Evolutionary conservation across 306 rosid species (phyloP).

Genomic region (Cyamopsis tetragonoloba): DNA sequence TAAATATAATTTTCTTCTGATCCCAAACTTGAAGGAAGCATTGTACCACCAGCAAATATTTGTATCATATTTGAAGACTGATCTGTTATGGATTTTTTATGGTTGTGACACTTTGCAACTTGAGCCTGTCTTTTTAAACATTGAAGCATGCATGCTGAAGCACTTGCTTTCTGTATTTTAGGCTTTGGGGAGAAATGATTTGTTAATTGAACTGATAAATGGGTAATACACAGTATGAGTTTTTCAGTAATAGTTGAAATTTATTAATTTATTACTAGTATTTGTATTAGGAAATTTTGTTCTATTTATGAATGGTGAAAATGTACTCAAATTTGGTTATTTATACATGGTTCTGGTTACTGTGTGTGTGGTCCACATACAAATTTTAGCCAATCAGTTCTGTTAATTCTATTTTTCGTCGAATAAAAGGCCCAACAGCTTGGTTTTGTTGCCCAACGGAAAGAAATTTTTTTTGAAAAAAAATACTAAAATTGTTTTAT

Average conservation of each 20-base stretch:
- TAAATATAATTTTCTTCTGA: too few species aligned
- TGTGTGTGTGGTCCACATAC: too few species aligned
- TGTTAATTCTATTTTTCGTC: background rate
- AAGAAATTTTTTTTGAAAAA: too few species aligned
- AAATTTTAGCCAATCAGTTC: background rate
- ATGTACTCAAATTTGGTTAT: background rate
- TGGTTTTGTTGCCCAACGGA: background rate
- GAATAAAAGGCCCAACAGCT: background rate
- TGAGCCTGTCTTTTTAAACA: too few species aligned
- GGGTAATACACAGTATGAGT: background rate
- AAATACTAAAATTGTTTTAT: too few species aligned
- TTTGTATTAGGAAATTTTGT: background rate
- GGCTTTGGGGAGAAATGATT: background rate
- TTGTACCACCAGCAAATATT: too few species aligned
- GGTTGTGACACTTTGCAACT: too few species aligned
- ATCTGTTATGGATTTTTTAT: too few species aligned
- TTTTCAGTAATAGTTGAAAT: background rate
- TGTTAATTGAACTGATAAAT: background rate
- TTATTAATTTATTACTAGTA: background rate
- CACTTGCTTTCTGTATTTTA: background rate
- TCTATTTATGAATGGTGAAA: background rate
- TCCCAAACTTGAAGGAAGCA: too few species aligned
- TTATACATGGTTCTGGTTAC: background rate
- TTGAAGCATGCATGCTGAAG: background rate
- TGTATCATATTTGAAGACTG: background rate